phyloP scores from a whole-genome alignment of 2,329 filamentous ascomycete species.

The Alternaria solani region DNA sequence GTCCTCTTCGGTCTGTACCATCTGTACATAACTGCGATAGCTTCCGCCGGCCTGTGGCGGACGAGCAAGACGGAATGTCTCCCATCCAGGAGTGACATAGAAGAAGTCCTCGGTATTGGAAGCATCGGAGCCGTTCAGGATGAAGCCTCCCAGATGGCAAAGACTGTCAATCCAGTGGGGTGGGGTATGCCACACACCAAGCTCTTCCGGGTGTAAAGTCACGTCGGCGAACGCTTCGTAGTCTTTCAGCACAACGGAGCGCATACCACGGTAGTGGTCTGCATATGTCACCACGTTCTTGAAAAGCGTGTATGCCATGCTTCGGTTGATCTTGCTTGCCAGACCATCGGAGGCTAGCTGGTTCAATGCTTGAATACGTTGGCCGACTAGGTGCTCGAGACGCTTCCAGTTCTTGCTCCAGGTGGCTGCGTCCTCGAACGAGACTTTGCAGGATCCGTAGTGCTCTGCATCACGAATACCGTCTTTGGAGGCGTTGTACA shows the following conservation, averaged over 20 bases:
- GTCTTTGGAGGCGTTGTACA: conserved; percentile 14
- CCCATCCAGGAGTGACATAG: conserved; percentile 3
- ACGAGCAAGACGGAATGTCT: neutral
- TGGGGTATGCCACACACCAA: neutral
- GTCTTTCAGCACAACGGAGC: conserved; percentile 30
- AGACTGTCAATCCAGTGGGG: conserved; percentile 4
- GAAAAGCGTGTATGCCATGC: conserved; percentile 36
- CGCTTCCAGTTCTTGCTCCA: conserved; percentile 27
- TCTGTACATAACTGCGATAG: conserved; percentile 5
- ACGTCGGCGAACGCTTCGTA: conserved; percentile 25
- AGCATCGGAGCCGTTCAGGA: conserved; percentile 3
- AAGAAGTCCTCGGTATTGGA: conserved; percentile 1
- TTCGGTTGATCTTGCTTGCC: conserved; percentile 23
- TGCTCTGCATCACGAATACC: conserved; percentile 2
- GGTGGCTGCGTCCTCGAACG: conserved; percentile 10
- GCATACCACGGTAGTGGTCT: conserved; percentile 31
- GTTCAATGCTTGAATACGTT: conserved; percentile 27
- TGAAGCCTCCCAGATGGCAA: conserved; percentile 2
- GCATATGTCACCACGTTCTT: conserved; percentile 31
- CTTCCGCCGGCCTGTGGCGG: neutral
- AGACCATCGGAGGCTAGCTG: conserved; percentile 15
- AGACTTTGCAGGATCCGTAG: conserved; percentile 13
- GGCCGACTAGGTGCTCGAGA: conserved; percentile 25
- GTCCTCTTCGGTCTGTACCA: neutral
- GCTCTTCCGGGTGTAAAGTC: neutral